phyloP scores from a whole-genome alignment of 176 grass and related monocot species.

The Triticum aestivum region DNA sequence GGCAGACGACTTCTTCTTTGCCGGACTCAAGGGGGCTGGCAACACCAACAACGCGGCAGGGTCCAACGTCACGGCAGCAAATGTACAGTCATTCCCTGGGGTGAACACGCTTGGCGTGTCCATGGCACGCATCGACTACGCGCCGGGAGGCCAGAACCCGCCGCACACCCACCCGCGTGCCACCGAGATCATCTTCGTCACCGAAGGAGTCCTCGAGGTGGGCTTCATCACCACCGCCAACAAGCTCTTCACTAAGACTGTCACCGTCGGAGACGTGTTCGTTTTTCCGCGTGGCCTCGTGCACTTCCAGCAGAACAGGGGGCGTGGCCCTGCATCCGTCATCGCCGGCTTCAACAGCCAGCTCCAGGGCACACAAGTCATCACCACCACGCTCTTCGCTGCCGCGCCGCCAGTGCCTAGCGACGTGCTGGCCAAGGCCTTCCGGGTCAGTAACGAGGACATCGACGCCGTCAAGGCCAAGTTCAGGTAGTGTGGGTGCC shows the following conservation, averaged over 20 bases:
- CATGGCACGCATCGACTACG: too few relatives aligned
- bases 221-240: slow-evolving; percentile 79
- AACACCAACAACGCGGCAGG: too few relatives aligned
- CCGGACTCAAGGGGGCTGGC: slow-evolving; percentile 26
- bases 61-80: too few relatives aligned
- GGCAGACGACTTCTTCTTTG: slow-evolving; percentile 66
- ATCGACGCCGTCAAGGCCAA: slow-evolving; percentile 51
- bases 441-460: slow-evolving; percentile 21
- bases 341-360: slow-evolving; percentile 78
- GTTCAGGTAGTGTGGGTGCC: slow-evolving; percentile 29
- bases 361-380: slow-evolving; percentile 63
- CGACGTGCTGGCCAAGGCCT: slow-evolving; percentile 63
- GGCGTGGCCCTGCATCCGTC: slow-evolving; percentile 32
- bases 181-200: slow-evolving; percentile 76
- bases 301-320: slow-evolving; percentile 81
- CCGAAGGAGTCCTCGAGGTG: slow-evolving; percentile 57
- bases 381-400: slow-evolving; percentile 54
- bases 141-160: slow-evolving; percentile 47
- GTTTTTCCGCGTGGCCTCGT: slow-evolving; percentile 65
- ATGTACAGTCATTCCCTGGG: too few relatives aligned
- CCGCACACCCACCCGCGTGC: slow-evolving; percentile 84
- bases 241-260: slow-evolving; percentile 49
- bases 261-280: slow-evolving; percentile 55
- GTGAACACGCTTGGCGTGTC: too few relatives aligned
- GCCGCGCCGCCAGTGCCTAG: slow-evolving; percentile 33